These are phyloP conservation scores for Saccharomyces uvarum DNA, from an alignment of 1,139 yeast species.

Conservation along the genomic window DNA sequence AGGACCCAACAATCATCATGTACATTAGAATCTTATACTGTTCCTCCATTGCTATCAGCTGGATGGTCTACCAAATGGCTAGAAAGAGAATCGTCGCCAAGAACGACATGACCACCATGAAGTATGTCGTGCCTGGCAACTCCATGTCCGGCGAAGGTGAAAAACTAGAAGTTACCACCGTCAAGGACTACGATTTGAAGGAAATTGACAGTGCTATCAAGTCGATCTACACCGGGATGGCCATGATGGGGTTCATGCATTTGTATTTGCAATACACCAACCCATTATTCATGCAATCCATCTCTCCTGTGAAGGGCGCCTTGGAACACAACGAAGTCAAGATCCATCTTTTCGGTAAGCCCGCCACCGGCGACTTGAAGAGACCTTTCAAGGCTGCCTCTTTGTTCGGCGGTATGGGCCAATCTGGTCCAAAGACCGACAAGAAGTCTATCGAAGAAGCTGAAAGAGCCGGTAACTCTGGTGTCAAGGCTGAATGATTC, in stretches of 20 bases:
- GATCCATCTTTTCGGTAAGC: conserved; percentile 77
- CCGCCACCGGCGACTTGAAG: conserved; percentile 86
- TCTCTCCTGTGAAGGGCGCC: conserved; percentile 84
- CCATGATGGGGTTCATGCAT: conserved; percentile 99
- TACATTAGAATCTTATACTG: conserved; percentile 72
- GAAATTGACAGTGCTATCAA: conserved; percentile 76
- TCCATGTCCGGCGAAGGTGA: conserved; percentile 61
- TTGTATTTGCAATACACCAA: conserved; percentile 95
- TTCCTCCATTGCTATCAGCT: conserved; percentile 57
- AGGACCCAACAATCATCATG: conserved; percentile 66
- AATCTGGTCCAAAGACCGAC: conserved; percentile 65
- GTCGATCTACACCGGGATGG: conserved; percentile 79
- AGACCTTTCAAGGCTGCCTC: conserved; percentile 94
- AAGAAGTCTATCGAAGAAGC: conserved; percentile 80
- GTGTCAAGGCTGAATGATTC: conserved; percentile 75
- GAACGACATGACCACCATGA: conserved; percentile 87
- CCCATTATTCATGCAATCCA: conserved; percentile 91
- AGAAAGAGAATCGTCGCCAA: conserved; percentile 56
- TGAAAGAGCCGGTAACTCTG: conserved; percentile 82
- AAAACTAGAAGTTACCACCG: conserved; percentile 77
- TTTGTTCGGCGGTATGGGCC: conserved; percentile 64
- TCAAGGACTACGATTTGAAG: conserved; percentile 85
- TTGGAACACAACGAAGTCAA: conserved; percentile 86
- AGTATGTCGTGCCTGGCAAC: conserved; percentile 82
- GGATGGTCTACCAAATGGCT: conserved; percentile 59